Evolutionary conservation across 2,329 filamentous ascomycete genomes (phyloP).

Genomic region (Neonectria sp.): DNA sequence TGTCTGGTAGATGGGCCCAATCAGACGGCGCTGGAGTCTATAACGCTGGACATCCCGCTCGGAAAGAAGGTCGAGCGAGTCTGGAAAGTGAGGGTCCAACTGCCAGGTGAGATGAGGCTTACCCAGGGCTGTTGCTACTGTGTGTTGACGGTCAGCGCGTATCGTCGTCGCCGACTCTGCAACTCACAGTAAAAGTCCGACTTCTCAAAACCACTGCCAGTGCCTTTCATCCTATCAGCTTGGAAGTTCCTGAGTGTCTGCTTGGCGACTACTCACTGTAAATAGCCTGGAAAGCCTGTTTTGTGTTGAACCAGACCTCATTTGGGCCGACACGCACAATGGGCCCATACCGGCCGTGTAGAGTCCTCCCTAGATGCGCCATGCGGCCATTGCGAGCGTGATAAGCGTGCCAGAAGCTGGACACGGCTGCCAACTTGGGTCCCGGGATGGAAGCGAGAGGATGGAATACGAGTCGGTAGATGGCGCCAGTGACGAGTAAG

Average conservation of each 20-base stretch:
- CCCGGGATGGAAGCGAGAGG: constrained; percentile 63
- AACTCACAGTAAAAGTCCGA: constrained; percentile 67
- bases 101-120: constrained; percentile 59
- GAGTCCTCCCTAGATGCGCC: constrained; percentile 56
- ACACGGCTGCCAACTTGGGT: constrained; percentile 62
- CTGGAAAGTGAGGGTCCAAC: constrained; percentile 54
- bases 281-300: constrained; percentile 63
- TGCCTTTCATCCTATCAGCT: constrained; percentile 51
- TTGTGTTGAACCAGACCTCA: constrained; percentile 67
- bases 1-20: constrained; percentile 64
- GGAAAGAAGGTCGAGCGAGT: constrained; percentile 66
- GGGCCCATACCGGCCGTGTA: constrained; percentile 65
- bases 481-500: constrained; percentile 34
- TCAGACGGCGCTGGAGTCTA: constrained; percentile 63
- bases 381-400: constrained; percentile 62
- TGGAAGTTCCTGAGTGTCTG: neutral
- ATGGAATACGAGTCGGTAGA: constrained; percentile 61
- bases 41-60: constrained; percentile 64
- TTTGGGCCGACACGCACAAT: constrained; percentile 68
- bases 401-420: constrained; percentile 64
- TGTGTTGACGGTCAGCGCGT: neutral
- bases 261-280: constrained; percentile 57
- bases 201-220: constrained; percentile 64
- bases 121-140: constrained; percentile 63
- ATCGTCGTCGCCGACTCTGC: no score